Percentiles rank a stretch among this genome's conserved stretches.
Conservation (phyloP, 2,329 filamentous ascomycete genomes). For the Ophiostoma pallidulum region DNA sequence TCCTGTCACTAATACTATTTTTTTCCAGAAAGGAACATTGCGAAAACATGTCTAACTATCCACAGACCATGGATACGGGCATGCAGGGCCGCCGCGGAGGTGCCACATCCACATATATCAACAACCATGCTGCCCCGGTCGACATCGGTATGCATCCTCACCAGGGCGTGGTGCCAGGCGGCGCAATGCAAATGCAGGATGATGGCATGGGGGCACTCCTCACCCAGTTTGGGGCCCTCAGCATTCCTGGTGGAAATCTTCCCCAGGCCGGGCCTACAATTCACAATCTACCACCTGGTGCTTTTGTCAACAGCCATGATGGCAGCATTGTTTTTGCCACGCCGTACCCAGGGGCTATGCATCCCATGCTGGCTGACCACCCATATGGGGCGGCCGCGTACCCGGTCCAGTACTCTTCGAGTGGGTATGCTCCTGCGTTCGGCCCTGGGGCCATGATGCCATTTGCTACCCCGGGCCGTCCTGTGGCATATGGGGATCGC, state of each 20-base stretch:
- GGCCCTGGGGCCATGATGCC: slow-evolving; percentile 30
- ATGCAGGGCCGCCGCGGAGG: slow-evolving; percentile 6
- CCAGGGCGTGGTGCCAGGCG: not conserved
- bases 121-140: not conserved
- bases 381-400: slow-evolving; percentile 21
- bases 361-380: slow-evolving; percentile 20
- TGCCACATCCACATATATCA: slow-evolving; percentile 7
- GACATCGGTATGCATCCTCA: slow-evolving; percentile 7
- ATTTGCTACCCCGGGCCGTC: slow-evolving; percentile 42
- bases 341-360: slow-evolving; percentile 18
- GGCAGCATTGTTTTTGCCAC: slow-evolving; percentile 23
- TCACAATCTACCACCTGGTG: slow-evolving; percentile 19
- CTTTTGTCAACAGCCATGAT: slow-evolving; percentile 19
- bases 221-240: slow-evolving; percentile 23
- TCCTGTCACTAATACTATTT: too few species aligned
- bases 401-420: slow-evolving; percentile 14
- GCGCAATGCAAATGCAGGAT: slow-evolving; percentile 10
- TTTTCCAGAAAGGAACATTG: slow-evolving; percentile 21
- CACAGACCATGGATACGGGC: slow-evolving; percentile 4
- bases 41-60: slow-evolving; percentile 5
- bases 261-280: slow-evolving; percentile 18
- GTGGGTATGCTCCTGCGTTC: slow-evolving; percentile 16
- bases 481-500: slow-evolving; percentile 35
- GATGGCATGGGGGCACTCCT: slow-evolving; percentile 19
- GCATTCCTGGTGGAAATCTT: slow-evolving; percentile 18